Percentiles rank a stretch among this genome's conserved stretches.
phyloP scores from a whole-genome alignment of 768 basidiomycete species.

The Lepiota subincarnata region DNA sequence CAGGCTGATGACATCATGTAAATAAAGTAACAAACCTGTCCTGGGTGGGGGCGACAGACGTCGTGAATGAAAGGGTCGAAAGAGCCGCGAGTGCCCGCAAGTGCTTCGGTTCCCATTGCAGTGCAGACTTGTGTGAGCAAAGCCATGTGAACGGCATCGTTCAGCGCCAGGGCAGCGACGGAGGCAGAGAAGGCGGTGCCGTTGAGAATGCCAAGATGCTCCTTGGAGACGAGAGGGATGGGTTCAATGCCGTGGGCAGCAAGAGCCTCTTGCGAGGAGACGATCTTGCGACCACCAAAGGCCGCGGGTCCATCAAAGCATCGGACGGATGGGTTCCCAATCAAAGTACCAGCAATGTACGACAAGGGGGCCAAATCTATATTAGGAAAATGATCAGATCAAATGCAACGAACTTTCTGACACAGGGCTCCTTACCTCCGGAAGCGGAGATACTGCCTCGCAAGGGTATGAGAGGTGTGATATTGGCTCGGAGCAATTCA shows the following conservation, averaged over 20 bases:
- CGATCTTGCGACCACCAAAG: constrained; percentile 46
- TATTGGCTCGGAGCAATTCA: constrained; percentile 62
- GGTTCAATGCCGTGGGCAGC: constrained; percentile 57
- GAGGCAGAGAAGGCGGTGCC: constrained; percentile 85
- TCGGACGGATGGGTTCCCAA: constrained; percentile 76
- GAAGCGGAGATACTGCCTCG: constrained; percentile 82
- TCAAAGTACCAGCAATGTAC: constrained; percentile 77
- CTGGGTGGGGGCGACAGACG: constrained; percentile 75
- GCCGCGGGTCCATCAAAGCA: constrained; percentile 55
- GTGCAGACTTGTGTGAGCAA: constrained; percentile 70
- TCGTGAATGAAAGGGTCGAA: constrained; percentile 79
- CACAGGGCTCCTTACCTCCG: constrained; percentile 47
- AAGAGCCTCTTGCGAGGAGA: constrained; percentile 56
- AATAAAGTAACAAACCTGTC: constrained; percentile 43
- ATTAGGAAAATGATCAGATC: constrained; percentile 13
- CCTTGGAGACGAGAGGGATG: constrained; percentile 66
- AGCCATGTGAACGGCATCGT: constrained; percentile 65
- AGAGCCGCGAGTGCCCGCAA: constrained; percentile 66
- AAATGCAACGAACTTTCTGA: background rate
- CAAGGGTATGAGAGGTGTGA: constrained; percentile 78
- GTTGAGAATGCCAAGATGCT: constrained; percentile 78
- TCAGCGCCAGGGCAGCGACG: constrained; percentile 68
- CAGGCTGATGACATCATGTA: background rate
- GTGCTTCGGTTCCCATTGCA: constrained; percentile 81
- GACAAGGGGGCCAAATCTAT: constrained; percentile 75